These are phyloP conservation scores for Ogataea neopini DNA, from an alignment of 805 yeast genomes.

Conservation along the genomic window DNA sequence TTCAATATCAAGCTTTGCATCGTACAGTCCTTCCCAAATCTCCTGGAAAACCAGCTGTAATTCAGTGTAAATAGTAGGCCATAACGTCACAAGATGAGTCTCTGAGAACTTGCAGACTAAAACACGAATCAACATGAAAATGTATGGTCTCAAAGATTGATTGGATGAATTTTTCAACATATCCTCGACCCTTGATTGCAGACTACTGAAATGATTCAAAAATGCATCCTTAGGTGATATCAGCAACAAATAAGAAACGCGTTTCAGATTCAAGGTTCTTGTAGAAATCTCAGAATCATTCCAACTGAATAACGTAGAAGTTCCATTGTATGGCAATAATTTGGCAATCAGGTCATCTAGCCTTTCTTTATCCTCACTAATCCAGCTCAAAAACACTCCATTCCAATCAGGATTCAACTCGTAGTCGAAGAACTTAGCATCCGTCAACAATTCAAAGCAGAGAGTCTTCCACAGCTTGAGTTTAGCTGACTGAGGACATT, in stretches of 20 bases:
- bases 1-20: conserved; percentile 16
- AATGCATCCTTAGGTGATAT: conserved; percentile 64
- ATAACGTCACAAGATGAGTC: conserved; percentile 62
- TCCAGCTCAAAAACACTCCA: conserved; percentile 61
- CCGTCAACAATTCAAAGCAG: conserved; percentile 66
- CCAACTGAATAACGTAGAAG: conserved; percentile 49
- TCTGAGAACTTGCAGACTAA: conserved; percentile 62
- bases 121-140: conserved; percentile 63
- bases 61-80: conserved; percentile 68
- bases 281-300: conserved; percentile 35
- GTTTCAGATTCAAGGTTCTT: conserved; percentile 46
- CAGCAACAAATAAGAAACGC: conserved; percentile 64
- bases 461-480: conserved; percentile 63
- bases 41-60: conserved; percentile 53
- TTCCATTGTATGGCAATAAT: conserved; percentile 48
- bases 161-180: conserved; percentile 33
- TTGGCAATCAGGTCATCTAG: conserved; percentile 52
- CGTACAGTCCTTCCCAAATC: conserved; percentile 28
- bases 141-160: conserved; percentile 40
- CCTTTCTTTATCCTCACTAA: conserved; percentile 59
- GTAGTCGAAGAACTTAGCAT: conserved; percentile 53
- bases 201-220: conserved; percentile 46
- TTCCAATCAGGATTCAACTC: conserved; percentile 49
- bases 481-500: conserved; percentile 37
- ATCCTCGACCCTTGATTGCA: conserved; percentile 38